These are phyloP conservation scores for Saksenaea oblongispora DNA, from an alignment of 371 early-diverging fungal species.

Conservation along the genomic window DNA sequence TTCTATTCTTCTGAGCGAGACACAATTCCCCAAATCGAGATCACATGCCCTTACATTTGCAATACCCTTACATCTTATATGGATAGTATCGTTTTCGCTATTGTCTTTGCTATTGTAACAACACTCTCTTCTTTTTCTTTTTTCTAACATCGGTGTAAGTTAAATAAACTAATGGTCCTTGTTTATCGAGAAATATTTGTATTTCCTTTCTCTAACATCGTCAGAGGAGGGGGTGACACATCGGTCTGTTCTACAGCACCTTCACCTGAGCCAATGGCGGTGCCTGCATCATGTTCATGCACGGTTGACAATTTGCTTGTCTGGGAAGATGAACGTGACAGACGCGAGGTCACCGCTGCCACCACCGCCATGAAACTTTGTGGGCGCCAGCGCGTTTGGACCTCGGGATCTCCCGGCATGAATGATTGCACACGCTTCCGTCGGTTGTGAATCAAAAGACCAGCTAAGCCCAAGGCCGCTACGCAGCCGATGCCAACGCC, in stretches of 20 bases:
- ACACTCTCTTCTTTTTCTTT: neutral
- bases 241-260: neutral
- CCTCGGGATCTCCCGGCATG: neutral
- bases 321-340: neutral
- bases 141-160: no score
- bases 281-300: neutral
- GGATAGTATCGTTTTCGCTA: neutral
- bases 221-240: constrained; percentile 5
- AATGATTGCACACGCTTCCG: neutral
- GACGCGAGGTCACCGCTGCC: neutral
- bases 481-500: constrained; percentile 13
- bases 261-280: neutral
- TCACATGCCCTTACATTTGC: neutral
- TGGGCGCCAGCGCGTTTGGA: constrained; percentile 11
- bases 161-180: no score
- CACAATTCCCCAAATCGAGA: neutral
- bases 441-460: constrained; percentile 1
- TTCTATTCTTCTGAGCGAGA: neutral
- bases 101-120: neutral
- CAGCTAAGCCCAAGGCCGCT: constrained; percentile 5
- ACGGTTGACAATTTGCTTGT: neutral
- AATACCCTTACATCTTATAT: neutral
- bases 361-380: constrained; percentile 14
- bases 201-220: neutral
- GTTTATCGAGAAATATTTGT: neutral